Percentiles rank a stretch among this genome's conserved stretches.
phyloP scores from a whole-genome alignment of 2,329 filamentous ascomycete genomes.

The Botrytis fabae region DNA sequence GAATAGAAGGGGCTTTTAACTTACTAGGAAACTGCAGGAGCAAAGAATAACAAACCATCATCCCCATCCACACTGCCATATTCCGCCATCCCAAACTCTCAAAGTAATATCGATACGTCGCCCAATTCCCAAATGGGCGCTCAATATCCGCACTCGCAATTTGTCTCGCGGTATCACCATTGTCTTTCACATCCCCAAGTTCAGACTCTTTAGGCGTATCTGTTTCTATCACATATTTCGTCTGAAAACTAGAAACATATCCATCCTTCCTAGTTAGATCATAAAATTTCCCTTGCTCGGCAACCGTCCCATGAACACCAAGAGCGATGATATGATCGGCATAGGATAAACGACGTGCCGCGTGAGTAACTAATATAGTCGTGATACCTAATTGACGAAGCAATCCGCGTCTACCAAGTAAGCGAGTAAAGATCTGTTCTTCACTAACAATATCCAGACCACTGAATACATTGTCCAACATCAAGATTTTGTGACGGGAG shows the following conservation, averaged over 20 bases:
- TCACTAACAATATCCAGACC: constrained; percentile 37
- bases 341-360: constrained; percentile 28
- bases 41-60: not conserved
- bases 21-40: not conserved
- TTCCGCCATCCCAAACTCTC: constrained; percentile 26
- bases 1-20: not conserved
- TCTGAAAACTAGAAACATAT: constrained; percentile 30
- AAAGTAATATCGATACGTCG: constrained; percentile 31
- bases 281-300: constrained; percentile 38
- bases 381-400: constrained; percentile 39
- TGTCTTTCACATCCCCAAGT: not conserved
- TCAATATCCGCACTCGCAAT: constrained; percentile 29
- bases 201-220: not conserved
- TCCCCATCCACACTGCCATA: constrained; percentile 42
- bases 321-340: constrained; percentile 40
- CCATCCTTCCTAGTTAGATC: constrained; percentile 25
- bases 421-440: constrained; percentile 29
- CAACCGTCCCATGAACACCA: constrained; percentile 35
- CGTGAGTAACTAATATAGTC: constrained; percentile 43
- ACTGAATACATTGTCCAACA: constrained; percentile 39
- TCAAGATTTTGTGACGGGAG: constrained; percentile 35
- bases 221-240: constrained; percentile 24
- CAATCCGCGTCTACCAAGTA: constrained; percentile 31
- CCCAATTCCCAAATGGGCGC: constrained; percentile 30
- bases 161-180: constrained; percentile 24